Evolutionary conservation across 306 rosid species (phyloP).

Genomic region (Trifolium dubium): DNA sequence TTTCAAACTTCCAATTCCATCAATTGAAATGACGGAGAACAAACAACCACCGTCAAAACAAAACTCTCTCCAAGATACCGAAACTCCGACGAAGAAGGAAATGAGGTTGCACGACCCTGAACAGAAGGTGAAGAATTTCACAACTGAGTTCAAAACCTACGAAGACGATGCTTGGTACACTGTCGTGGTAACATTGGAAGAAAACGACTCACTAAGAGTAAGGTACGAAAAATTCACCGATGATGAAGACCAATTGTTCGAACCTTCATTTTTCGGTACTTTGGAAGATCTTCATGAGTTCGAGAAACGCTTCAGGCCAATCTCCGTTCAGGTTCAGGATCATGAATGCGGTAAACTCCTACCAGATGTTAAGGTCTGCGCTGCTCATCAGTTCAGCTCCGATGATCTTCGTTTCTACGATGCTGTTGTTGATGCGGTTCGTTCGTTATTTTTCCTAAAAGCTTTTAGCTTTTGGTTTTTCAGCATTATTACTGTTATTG

Average conservation of each 20-base stretch:
- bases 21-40: too few species aligned
- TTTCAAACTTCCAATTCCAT: too few species aligned
- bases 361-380: conserved; percentile 34
- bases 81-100: too few species aligned
- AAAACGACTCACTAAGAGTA: not conserved
- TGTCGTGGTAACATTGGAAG: not conserved
- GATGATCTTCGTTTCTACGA: conserved; percentile 50
- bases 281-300: not conserved
- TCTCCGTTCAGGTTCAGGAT: conserved; percentile 49
- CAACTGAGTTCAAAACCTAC: conserved; percentile 34
- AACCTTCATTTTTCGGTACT: not conserved
- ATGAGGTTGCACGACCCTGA: too few species aligned
- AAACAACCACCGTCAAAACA: too few species aligned
- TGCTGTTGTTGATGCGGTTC: conserved; percentile 36
- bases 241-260: conserved; percentile 10
- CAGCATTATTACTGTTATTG: not conserved
- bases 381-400: not conserved
- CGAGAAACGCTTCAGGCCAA: conserved; percentile 34
- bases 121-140: too few species aligned
- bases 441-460: not conserved
- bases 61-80: too few species aligned
- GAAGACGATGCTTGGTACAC: conserved; percentile 53
- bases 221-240: conserved; percentile 11
- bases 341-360: conserved; percentile 21
- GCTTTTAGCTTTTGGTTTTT: not conserved